phyloP scores from a whole-genome alignment of 768 basidiomycete genomes.

The Naematelia aurantialba region DNA sequence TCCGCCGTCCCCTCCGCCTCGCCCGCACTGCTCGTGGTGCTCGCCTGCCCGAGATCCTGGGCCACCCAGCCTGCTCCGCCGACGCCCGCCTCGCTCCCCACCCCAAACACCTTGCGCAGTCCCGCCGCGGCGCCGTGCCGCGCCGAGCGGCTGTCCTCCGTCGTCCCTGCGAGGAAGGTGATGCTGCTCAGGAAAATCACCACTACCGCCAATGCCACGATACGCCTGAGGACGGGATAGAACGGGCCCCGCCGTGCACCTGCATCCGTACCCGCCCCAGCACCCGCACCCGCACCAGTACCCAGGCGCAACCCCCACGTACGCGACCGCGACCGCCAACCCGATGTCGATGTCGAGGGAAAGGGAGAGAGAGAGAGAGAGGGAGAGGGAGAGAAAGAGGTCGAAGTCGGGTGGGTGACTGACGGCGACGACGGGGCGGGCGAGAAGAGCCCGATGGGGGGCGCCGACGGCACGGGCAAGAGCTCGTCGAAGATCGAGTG shows the following conservation, averaged over 20 bases:
- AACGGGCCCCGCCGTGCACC: not conserved
- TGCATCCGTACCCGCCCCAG: not conserved
- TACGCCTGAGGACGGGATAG: conserved; percentile 19
- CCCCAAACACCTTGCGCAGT: conserved; percentile 11
- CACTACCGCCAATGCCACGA: conserved; percentile 20
- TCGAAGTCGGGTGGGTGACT: no score
- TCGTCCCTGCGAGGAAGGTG: conserved; percentile 20
- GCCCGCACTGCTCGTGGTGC: not conserved
- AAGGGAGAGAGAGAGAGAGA: no score
- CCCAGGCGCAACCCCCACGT: no score
- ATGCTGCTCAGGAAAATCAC: conserved; percentile 27
- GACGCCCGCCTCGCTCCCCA: conserved; percentile 3
- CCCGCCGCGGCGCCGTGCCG: conserved; percentile 4
- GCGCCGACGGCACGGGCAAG: conserved; percentile 22
- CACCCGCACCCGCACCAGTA: no score
- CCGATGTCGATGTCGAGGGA: no score
- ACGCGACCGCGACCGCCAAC: no score
- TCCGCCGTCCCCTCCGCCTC: conserved; percentile 1
- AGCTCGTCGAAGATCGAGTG: conserved; percentile 34
- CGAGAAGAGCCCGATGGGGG: not conserved
- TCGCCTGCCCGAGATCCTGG: not conserved
- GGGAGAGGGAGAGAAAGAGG: no score
- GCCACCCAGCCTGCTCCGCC: not conserved
- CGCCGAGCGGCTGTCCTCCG: not conserved
- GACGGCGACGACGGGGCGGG: no score